phyloP scores from a whole-genome alignment of 73 alveolate species.

The Uronychia setigera region DNA sequence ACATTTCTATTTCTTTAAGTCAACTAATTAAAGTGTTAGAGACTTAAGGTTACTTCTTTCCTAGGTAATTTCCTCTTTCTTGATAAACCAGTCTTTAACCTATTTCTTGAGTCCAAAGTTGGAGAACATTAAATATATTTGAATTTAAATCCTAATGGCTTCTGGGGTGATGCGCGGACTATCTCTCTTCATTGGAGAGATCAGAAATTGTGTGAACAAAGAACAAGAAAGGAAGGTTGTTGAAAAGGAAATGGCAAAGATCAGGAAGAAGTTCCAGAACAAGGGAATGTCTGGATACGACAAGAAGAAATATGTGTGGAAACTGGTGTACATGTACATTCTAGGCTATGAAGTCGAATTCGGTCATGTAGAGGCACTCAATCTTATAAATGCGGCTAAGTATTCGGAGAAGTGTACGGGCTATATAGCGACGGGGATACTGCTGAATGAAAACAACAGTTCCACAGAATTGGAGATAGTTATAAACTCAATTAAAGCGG shows the following conservation, averaged over 20 bases:
- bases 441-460: conserved; percentile 90
- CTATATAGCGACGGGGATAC: conserved; percentile 94
- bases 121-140: too few species aligned
- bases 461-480: conserved; percentile 80
- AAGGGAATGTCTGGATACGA: conserved; percentile 95
- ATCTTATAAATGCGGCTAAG: conserved; percentile 92
- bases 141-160: neutral
- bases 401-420: conserved; percentile 98
- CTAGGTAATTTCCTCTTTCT: too few species aligned
- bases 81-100: too few species aligned
- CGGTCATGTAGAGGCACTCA: conserved; percentile 95
- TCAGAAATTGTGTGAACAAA: conserved; percentile 94
- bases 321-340: conserved; percentile 90
- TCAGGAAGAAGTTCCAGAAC: conserved; percentile 91
- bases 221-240: conserved; percentile 97
- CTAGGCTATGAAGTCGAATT: conserved; percentile 98
- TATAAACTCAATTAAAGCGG: conserved; percentile 91
- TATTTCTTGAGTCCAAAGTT: too few species aligned
- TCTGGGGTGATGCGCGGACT: conserved; percentile 93
- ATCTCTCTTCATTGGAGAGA: conserved; percentile 96
- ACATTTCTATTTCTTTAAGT: too few species aligned
- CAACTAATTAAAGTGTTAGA: too few species aligned
- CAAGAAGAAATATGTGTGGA: conserved; percentile 98
- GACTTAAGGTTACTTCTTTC: too few species aligned
- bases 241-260: conserved; percentile 97